phyloP scores from a whole-genome alignment of 768 basidiomycete species.

The Pleurotus sapidus region DNA sequence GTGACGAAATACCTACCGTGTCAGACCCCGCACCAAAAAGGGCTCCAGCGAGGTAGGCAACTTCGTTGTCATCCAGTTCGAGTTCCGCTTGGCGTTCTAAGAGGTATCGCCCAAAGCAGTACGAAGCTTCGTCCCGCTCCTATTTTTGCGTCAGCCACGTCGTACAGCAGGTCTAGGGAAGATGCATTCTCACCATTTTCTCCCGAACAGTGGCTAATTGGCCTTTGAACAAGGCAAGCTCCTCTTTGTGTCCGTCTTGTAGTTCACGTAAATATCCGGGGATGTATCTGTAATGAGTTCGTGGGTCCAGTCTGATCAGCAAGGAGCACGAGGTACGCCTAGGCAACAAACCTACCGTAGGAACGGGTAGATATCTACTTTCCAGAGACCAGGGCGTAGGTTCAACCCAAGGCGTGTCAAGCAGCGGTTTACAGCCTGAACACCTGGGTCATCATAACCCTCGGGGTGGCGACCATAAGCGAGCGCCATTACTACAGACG shows the following conservation, averaged over 20 bases:
- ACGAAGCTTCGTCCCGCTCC: constrained; percentile 31
- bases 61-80: constrained; percentile 53
- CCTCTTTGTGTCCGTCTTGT: constrained; percentile 52
- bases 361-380: constrained; percentile 45
- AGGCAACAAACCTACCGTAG: constrained; percentile 23
- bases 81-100: constrained; percentile 53
- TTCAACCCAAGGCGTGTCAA: constrained; percentile 42
- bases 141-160: constrained; percentile 10
- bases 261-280: constrained; percentile 64
- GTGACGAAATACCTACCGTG: constrained; percentile 32
- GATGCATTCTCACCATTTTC: constrained; percentile 35
- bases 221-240: constrained; percentile 50
- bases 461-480: constrained; percentile 44
- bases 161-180: background rate
- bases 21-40: constrained; percentile 70
- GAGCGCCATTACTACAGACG: constrained; percentile 47
- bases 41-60: constrained; percentile 59
- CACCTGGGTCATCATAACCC: constrained; percentile 42
- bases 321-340: background rate
- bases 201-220: constrained; percentile 44
- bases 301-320: background rate
- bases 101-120: constrained; percentile 57
- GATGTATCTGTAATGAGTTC: constrained; percentile 33
- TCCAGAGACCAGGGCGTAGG: constrained; percentile 42
- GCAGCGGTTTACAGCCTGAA: constrained; percentile 43